A percentile compares a stretch with the other conserved stretches of the same genome.
Evolutionary conservation across 169 alveolate genomes (phyloP).

Genomic region (Plasmodium knowlesi): DNA sequence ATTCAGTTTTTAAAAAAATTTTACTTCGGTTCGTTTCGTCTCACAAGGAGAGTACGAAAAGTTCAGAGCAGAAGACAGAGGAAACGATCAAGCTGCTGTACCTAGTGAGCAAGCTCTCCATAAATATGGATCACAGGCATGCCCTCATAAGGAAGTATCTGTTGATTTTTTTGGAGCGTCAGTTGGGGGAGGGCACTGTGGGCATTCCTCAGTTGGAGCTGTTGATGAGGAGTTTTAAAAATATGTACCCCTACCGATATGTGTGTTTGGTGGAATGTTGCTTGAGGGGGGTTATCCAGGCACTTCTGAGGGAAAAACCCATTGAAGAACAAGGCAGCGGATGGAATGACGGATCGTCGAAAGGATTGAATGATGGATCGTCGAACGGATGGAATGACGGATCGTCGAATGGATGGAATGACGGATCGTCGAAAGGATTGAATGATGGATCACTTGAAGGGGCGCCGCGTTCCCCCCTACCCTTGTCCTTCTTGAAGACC

Average conservation of each 20-base stretch:
- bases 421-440: no score
- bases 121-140: slow-evolving; percentile 8
- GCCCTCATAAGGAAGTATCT: slow-evolving; percentile 25
- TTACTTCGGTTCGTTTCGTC: slow-evolving; percentile 19
- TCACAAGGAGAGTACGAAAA: background rate
- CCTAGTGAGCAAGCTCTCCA: slow-evolving; percentile 23
- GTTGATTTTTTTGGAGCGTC: slow-evolving; percentile 14
- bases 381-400: no score
- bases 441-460: background rate
- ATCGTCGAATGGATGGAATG: no score
- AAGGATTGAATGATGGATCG: no score
- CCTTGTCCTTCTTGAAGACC: slow-evolving; percentile 34
- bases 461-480: background rate
- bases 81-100: slow-evolving; percentile 43
- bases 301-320: background rate
- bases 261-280: background rate
- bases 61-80: background rate
- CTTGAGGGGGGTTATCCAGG: background rate
- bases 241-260: slow-evolving; percentile 61
- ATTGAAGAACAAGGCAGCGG: background rate
- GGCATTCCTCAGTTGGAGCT: background rate
- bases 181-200: background rate
- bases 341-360: background rate
- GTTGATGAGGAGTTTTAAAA: slow-evolving; percentile 16
- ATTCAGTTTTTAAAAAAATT: slow-evolving; percentile 22